Percentiles rank a stretch among this genome's conserved stretches.
Conservation (phyloP, 179 eudicot genomes). For the Gypsophila paniculata region DNA sequence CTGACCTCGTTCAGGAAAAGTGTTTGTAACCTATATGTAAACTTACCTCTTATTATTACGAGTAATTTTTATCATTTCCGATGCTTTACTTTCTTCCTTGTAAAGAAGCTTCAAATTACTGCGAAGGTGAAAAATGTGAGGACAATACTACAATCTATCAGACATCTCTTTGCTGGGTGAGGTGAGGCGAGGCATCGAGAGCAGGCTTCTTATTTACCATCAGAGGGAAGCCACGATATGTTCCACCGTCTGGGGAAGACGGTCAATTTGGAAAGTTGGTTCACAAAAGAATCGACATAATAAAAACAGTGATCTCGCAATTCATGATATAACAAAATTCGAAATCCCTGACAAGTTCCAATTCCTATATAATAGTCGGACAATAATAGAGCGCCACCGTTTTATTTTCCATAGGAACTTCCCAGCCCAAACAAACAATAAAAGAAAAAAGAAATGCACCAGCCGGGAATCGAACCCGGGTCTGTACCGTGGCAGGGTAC, state of each 20-base stretch:
- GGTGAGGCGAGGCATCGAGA: too few species aligned
- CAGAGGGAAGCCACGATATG: background rate
- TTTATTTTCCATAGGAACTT: background rate
- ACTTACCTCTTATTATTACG: too few species aligned
- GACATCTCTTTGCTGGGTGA: background rate
- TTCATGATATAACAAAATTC: too few species aligned
- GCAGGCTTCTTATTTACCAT: background rate
- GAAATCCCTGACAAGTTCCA: background rate
- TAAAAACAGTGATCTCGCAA: background rate
- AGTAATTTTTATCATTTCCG: too few species aligned
- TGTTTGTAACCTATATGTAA: slow-evolving; percentile 17
- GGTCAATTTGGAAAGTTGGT: too few species aligned
- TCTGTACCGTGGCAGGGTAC: slow-evolving; percentile 79
- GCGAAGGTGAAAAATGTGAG: background rate
- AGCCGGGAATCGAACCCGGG: slow-evolving; percentile 80
- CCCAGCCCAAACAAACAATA: background rate
- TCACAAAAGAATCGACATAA: background rate
- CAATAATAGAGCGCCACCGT: background rate
- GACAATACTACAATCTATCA: background rate
- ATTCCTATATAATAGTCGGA: background rate
- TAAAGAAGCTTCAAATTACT: background rate
- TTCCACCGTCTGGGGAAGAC: background rate
- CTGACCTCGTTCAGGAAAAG: slow-evolving; percentile 17
- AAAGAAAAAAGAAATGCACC: slow-evolving; percentile 33
- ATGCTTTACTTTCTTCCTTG: too few species aligned